These are phyloP conservation scores for Musa beccarii DNA, from an alignment of 176 grass and related monocot species.

Conservation along the genomic window DNA sequence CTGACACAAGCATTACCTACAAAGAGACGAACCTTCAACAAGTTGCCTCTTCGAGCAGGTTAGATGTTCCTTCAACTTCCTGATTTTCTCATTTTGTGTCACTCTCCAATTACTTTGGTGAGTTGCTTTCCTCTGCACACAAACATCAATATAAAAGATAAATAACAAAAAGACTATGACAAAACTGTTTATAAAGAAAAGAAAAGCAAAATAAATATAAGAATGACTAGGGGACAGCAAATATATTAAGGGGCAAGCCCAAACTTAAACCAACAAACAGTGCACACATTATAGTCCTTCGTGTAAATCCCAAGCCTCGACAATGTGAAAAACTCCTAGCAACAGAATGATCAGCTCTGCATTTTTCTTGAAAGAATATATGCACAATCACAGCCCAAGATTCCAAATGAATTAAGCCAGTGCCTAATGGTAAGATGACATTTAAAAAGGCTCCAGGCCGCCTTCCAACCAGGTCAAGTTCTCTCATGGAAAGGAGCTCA, in stretches of 20 bases:
- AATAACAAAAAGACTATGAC: conserved; percentile 21
- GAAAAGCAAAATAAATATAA: not conserved
- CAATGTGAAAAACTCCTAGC: no score
- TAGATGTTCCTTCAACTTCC: conserved; percentile 54
- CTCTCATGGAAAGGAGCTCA: no score
- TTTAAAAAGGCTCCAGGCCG: no score
- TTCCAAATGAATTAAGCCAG: no score
- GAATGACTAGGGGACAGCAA: not conserved
- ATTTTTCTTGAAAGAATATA: no score
- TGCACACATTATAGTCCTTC: no score
- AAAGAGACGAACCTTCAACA: conserved; percentile 31
- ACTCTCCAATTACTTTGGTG: conserved; percentile 67
- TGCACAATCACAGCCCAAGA: no score
- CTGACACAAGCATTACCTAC: not conserved
- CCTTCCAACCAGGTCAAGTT: no score
- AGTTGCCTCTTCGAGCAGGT: conserved; percentile 41
- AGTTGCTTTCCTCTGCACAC: conserved; percentile 52
- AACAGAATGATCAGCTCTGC: no score
- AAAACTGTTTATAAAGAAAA: not conserved
- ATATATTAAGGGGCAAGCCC: not conserved
- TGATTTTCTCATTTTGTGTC: conserved; percentile 54
- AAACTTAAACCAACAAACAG: no score
- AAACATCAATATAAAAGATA: not conserved
- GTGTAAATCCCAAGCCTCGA: no score
- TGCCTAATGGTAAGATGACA: no score